phyloP scores from a whole-genome alignment of 1,284 basidiomycete genomes.

The Trichosporon coremiiforme region DNA sequence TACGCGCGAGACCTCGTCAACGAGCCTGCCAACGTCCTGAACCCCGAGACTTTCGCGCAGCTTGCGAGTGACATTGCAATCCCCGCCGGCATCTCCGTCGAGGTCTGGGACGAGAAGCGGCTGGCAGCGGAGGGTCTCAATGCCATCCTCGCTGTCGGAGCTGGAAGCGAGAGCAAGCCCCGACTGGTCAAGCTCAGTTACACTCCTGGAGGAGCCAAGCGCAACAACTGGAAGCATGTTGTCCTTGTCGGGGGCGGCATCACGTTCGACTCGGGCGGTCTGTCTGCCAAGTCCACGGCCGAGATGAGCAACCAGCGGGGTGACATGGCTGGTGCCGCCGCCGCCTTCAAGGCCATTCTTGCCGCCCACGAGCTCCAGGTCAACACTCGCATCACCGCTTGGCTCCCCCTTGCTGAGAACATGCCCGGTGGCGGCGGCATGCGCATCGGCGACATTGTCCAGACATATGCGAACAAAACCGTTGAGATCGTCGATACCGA shows the following conservation, averaged over 20 bases:
- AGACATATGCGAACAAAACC: conserved; percentile 18
- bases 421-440: conserved; percentile 14
- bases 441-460: conserved; percentile 20
- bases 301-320: conserved; percentile 23
- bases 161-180: conserved; percentile 19
- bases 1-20: conserved; percentile 20
- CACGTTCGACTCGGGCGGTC: neutral
- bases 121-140: conserved; percentile 13
- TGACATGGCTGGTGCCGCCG: conserved; percentile 27
- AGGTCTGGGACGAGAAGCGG: conserved; percentile 25
- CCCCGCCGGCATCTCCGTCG: conserved; percentile 18
- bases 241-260: conserved; percentile 25
- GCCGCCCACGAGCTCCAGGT: conserved; percentile 27
- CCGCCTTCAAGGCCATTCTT: conserved; percentile 20
- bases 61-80: neutral
- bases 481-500: conserved; percentile 26
- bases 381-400: conserved; percentile 22
- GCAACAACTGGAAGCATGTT: conserved; percentile 18
- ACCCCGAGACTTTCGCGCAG: conserved; percentile 21
- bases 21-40: conserved; percentile 22
- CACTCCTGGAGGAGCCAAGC: conserved; percentile 23
- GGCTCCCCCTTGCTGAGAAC: conserved; percentile 28
- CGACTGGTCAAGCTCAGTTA: conserved; percentile 27
- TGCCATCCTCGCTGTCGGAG: conserved; percentile 20
- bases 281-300: conserved; percentile 18